Conservation (phyloP, 805 yeast species). For the Pichia thaimueangensis region DNA sequence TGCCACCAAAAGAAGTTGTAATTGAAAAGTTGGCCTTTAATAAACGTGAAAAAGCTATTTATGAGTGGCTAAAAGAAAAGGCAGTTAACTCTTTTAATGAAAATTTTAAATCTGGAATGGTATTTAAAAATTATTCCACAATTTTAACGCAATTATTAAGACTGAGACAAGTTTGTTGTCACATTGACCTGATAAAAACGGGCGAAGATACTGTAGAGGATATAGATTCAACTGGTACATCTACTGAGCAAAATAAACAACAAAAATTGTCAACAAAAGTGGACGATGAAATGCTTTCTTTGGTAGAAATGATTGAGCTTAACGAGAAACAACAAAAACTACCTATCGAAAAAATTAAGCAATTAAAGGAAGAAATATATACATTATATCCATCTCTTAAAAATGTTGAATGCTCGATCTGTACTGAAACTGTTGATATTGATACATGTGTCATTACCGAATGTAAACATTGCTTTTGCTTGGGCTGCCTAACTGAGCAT, state of each 20-base stretch:
- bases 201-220: conserved; percentile 30
- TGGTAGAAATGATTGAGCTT: conserved; percentile 22
- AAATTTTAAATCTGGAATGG: conserved; percentile 57
- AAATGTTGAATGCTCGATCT: conserved; percentile 75
- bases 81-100: conserved; percentile 60
- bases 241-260: conserved; percentile 3
- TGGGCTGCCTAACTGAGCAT: conserved; percentile 66
- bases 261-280: conserved; percentile 7
- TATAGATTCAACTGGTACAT: background rate
- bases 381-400: conserved; percentile 30
- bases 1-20: conserved; percentile 70
- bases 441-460: conserved; percentile 50
- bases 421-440: conserved; percentile 57
- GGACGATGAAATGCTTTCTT: conserved; percentile 19
- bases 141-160: conserved; percentile 79
- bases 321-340: conserved; percentile 23
- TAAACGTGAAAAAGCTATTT: conserved; percentile 57
- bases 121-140: conserved; percentile 67
- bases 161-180: conserved; percentile 85
- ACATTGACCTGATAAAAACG: conserved; percentile 53
- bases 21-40: conserved; percentile 64
- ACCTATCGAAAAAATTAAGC: conserved; percentile 20
- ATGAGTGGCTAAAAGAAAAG: conserved; percentile 58
- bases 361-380: conserved; percentile 28
- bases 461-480: conserved; percentile 80